Base-by-base conservation (phyloP, 2,329 filamentous ascomycete species). In the Albifimbria verrucaria region DNA sequence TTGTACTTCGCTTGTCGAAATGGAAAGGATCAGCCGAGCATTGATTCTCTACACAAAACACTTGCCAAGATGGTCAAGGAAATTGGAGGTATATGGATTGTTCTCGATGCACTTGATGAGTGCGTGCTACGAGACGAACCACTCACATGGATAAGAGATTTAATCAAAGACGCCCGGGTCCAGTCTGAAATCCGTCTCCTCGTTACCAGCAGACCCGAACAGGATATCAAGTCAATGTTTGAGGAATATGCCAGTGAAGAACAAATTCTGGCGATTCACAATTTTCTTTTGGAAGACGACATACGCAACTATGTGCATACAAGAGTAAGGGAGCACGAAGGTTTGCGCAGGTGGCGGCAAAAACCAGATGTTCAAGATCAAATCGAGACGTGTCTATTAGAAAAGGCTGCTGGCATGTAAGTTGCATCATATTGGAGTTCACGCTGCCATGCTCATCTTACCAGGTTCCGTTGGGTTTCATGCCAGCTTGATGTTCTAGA, bases 331-430 rank as follows among this genome's bases (percentile, higher is more conserved):
- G 60, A 53, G 54, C 59, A 18, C 22, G 52, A 11, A 52, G 52
- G 55, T 9, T 61, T 58, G 20, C 54, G 26, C 57, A 56, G 39
- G 5, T 61, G 55, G 48, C 17, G 9, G 4, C 58, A 51, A 48
- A 55, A 49, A 25, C 28, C 10, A n/a, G 39, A 52, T 55, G 20
- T 61, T 7, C 15, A 52, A 11, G 12, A 50, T 24, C 6, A 41
- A n/a, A 58, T 62, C 25, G 21, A n/a, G 17, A 43, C 39, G 0
- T 51, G 52, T 18, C 41, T 64, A 20, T 58, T 56, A 17, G 51
- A 53, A 25, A 26, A 60, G 6, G 60, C 65, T 32, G 53, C 64
- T 24, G 66, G 65, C 26, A 69, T 68, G 65, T 68, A 58, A 61
- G 64, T 36, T 50, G n/a, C 21, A 18, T 15, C 4, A 12, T 25